A percentile compares a stretch with the other conserved stretches of the same genome.
Evolutionary conservation across 352 stramenopile species (phyloP).

Genomic region (Phytophthora uliginosa): DNA sequence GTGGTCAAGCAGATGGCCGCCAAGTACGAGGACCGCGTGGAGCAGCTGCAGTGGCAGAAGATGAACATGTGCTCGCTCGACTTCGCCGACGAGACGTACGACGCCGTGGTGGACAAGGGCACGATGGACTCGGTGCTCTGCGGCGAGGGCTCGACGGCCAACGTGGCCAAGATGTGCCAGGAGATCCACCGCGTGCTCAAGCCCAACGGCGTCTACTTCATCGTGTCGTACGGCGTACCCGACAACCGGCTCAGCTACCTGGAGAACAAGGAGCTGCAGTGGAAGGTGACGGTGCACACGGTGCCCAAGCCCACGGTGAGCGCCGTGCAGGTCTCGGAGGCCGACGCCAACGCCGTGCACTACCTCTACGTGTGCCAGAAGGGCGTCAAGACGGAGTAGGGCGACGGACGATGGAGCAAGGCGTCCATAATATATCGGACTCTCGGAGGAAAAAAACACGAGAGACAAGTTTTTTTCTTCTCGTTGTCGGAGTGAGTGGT

Average conservation of each 20-base stretch:
- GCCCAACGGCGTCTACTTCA: conserved; percentile 95
- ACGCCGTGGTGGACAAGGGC: conserved; percentile 96
- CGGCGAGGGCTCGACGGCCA: conserved; percentile 95
- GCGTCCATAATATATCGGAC: conserved; percentile 6
- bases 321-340: conserved; percentile 93
- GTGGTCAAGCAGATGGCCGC: conserved; percentile 96
- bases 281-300: conserved; percentile 96
- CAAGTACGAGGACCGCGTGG: conserved; percentile 93
- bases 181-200: conserved; percentile 96
- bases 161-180: conserved; percentile 97
- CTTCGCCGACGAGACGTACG: conserved; percentile 96
- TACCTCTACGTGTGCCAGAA: conserved; percentile 98
- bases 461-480: neutral
- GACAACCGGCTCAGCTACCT: conserved; percentile 97
- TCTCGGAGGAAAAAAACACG: neutral
- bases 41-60: conserved; percentile 94
- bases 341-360: conserved; percentile 95
- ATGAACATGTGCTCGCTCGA: conserved; percentile 97
- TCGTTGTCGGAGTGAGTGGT: neutral
- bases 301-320: conserved; percentile 97
- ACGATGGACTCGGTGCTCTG: conserved; percentile 97
- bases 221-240: conserved; percentile 96
- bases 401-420: neutral
- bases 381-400: conserved; percentile 60
- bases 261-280: conserved; percentile 96